Percentiles rank a stretch among this genome's conserved stretches.
Evolutionary conservation across 2,329 filamentous ascomycete genomes (phyloP).

Genomic region (Fusarium clavum): DNA sequence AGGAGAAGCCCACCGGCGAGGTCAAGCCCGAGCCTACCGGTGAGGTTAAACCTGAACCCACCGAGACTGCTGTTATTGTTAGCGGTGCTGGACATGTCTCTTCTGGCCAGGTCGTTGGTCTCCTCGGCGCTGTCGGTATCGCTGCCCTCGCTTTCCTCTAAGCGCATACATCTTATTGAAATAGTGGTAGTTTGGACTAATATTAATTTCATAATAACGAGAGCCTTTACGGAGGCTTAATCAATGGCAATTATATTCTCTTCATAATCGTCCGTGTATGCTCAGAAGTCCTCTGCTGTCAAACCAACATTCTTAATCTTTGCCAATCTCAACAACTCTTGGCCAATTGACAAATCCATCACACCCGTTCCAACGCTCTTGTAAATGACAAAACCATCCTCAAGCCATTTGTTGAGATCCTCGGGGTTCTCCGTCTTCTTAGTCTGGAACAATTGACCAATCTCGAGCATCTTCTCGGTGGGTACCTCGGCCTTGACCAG

Average conservation of each 20-base stretch:
- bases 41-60: neutral
- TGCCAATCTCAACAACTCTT: conserved; percentile 67
- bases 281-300: conserved; percentile 42
- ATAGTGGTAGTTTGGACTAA: too few species aligned
- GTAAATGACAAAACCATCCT: conserved; percentile 73
- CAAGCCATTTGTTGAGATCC: conserved; percentile 67
- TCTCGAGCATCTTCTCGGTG: conserved; percentile 47
- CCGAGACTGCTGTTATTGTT: conserved; percentile 13
- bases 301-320: conserved; percentile 64
- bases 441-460: conserved; percentile 65
- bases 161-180: neutral
- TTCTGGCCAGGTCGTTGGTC: neutral
- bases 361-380: conserved; percentile 76
- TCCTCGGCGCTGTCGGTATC: conserved; percentile 7
- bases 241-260: neutral
- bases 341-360: conserved; percentile 75
- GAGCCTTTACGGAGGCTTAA: neutral
- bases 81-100: conserved; percentile 8
- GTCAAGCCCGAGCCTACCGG: neutral
- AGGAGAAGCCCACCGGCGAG: neutral
- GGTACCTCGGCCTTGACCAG: conserved; percentile 45
- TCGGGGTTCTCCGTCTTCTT: neutral
- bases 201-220: neutral
- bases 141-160: conserved; percentile 10
- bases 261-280: fast-evolving